phyloP scores from a whole-genome alignment of 768 basidiomycete genomes.

The Coprinopsis sp. region DNA sequence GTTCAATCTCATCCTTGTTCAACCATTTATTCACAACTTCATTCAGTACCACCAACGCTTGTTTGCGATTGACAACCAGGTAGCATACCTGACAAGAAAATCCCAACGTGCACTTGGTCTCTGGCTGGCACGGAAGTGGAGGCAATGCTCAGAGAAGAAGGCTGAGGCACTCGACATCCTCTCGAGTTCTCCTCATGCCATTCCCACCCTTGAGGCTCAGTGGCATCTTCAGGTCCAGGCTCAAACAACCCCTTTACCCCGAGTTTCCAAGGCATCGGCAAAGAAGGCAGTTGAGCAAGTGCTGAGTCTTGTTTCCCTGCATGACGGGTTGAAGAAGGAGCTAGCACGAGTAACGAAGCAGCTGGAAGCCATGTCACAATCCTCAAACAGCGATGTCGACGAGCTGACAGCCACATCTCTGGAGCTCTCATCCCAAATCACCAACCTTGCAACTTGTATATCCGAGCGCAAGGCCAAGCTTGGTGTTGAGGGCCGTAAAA shows the following conservation, averaged over 20 bases:
- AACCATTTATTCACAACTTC: background rate
- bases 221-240: constrained; percentile 17
- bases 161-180: constrained; percentile 4
- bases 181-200: background rate
- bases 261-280: too few species aligned
- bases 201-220: constrained; percentile 4
- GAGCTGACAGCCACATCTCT: too few species aligned
- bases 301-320: too few species aligned
- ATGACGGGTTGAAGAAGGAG: too few species aligned
- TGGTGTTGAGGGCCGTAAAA: constrained; percentile 7
- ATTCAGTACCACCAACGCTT: constrained; percentile 23
- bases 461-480: background rate
- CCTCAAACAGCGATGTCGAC: too few species aligned
- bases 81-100: constrained; percentile 14
- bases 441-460: too few species aligned
- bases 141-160: constrained; percentile 1
- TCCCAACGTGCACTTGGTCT: constrained; percentile 10
- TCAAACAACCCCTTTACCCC: constrained; percentile 16
- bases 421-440: too few species aligned
- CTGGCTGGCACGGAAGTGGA: constrained; percentile 11
- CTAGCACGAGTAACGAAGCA: too few species aligned
- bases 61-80: constrained; percentile 22
- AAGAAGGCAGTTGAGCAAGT: too few species aligned
- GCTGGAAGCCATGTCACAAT: too few species aligned
- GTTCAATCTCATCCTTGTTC: background rate